A percentile compares a stretch with the other conserved stretches of the same genome.
phyloP scores from a whole-genome alignment of 2,329 filamentous ascomycete species.

The Colletotrichum sp. region DNA sequence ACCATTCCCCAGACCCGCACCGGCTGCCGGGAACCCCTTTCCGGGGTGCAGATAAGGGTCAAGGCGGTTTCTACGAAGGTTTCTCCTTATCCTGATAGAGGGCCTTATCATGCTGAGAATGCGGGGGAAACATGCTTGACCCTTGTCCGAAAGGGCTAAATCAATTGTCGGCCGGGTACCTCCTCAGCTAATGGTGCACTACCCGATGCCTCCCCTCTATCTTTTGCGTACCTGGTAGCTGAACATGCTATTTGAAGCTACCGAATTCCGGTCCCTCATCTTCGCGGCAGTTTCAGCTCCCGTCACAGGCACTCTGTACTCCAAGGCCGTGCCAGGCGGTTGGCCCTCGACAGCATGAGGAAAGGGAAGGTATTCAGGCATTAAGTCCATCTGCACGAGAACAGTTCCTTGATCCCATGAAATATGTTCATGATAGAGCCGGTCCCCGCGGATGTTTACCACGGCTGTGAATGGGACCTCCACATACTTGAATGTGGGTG shows the following conservation, averaged over 20 bases:
- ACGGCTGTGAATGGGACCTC: slow-evolving; percentile 66
- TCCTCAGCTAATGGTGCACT: not conserved
- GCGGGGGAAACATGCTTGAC: not conserved
- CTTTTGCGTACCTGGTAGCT: not conserved
- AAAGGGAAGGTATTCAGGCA: slow-evolving; percentile 65
- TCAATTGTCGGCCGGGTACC: not conserved
- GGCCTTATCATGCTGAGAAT: not conserved
- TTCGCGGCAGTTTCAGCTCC: slow-evolving; percentile 34
- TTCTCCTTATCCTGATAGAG: not conserved
- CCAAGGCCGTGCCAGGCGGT: slow-evolving; percentile 7
- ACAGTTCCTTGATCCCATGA: slow-evolving; percentile 71
- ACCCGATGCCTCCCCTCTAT: not conserved
- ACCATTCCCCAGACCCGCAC: not conserved
- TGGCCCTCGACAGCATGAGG: slow-evolving; percentile 34
- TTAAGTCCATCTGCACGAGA: slow-evolving; percentile 59
- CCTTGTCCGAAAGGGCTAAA: not conserved
- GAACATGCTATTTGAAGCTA: slow-evolving; percentile 34
- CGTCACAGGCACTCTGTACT: slow-evolving; percentile 34
- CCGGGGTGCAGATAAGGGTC: not conserved
- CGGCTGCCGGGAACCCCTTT: not conserved
- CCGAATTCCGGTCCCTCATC: slow-evolving; percentile 30
- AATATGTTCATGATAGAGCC: slow-evolving; percentile 67
- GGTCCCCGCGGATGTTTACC: slow-evolving; percentile 66
- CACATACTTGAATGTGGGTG: slow-evolving; percentile 56
- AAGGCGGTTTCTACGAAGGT: not conserved